Conservation (phyloP, 2,329 filamentous ascomycete species). For the Diaporthe aspalathi region DNA sequence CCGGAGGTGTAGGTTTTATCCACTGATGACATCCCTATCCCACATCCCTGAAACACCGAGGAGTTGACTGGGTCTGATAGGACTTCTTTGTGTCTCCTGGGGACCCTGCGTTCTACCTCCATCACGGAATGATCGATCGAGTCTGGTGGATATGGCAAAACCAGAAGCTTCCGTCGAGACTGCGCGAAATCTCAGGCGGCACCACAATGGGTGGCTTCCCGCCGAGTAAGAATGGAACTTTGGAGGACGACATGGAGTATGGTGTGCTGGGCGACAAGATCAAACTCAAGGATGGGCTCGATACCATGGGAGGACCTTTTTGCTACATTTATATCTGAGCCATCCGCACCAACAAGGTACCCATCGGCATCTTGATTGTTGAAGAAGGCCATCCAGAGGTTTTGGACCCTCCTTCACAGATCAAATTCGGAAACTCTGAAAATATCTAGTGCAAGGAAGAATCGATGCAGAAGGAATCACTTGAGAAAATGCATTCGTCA, state of each 20-base stretch:
- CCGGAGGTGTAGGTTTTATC: slow-evolving; percentile 5
- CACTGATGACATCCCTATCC: too few species aligned
- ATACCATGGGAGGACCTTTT: slow-evolving; percentile 12
- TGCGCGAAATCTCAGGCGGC: slow-evolving; percentile 7
- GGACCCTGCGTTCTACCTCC: slow-evolving; percentile 51
- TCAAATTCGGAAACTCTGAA: background rate
- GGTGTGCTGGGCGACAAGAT: slow-evolving; percentile 2
- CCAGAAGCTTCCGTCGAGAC: slow-evolving; percentile 12
- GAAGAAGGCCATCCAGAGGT: background rate
- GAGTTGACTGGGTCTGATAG: background rate
- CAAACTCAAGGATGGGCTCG: slow-evolving; percentile 4
- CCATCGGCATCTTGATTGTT: background rate
- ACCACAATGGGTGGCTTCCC: slow-evolving; percentile 14
- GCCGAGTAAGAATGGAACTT: background rate
- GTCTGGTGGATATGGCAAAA: slow-evolving; percentile 52
- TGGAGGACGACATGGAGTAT: slow-evolving; percentile 3
- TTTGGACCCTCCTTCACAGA: background rate
- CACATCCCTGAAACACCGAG: background rate
- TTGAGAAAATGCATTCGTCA: background rate
- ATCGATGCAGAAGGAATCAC: background rate
- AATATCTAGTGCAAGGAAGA: background rate
- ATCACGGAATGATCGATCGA: slow-evolving; percentile 48
- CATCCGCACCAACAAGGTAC: background rate
- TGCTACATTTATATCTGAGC: slow-evolving; percentile 6
- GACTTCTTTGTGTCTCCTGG: slow-evolving; percentile 49